Base-by-base conservation (phyloP, 1,284 basidiomycete species). In the Sanguinoderma infundibulare region DNA sequence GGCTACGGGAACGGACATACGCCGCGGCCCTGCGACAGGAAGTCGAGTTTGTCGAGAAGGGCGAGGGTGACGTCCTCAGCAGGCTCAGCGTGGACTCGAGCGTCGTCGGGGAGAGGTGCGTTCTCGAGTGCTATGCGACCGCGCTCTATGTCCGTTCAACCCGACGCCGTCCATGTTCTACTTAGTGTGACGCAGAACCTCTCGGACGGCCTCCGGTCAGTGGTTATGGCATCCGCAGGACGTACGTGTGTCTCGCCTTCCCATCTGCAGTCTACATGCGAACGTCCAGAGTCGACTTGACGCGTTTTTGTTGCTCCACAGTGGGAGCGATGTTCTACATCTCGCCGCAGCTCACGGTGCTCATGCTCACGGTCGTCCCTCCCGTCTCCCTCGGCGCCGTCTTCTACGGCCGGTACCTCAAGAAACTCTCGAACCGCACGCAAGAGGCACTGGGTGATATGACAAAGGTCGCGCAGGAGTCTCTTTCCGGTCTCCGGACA, bases 241-340 rank as follows among this genome's bases (percentile, higher is more conserved):
- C 80, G 92, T 94, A 74, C 75, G 91, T 83, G 20, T 28, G 32
- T 47, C 38, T n/a, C n/a, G n/a, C n/a, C 52, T 6, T n/a, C 9
- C 5, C 38, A 34, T 34, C 14, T 30, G 26, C 28, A 1, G 20
- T n/a, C 6, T 50, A 6, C 2, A 5, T 53, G 24, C 9, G 17
- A n/a, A 46, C 5, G 22, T 3, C 20, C 5, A 12, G 10, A 3
- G n/a, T 30, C 28, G 24, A 32, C 28, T 40, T 54, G n/a, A 36
- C 20, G 3, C 46, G 20, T 26, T 14, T 14, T 6, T 35, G 7
- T 15, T 36, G 42, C 24, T 22, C 10, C 51, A n/a, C 67, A 91
- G 95, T 98, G 65, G 93, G 92, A 42, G 94, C 96, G 58, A 99
- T 99, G 97, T 91, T 98, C 69, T 96, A 92, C 78, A 87, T 98